phyloP scores from a whole-genome alignment of 306 rosid genomes.

The Rosa rugosa region DNA sequence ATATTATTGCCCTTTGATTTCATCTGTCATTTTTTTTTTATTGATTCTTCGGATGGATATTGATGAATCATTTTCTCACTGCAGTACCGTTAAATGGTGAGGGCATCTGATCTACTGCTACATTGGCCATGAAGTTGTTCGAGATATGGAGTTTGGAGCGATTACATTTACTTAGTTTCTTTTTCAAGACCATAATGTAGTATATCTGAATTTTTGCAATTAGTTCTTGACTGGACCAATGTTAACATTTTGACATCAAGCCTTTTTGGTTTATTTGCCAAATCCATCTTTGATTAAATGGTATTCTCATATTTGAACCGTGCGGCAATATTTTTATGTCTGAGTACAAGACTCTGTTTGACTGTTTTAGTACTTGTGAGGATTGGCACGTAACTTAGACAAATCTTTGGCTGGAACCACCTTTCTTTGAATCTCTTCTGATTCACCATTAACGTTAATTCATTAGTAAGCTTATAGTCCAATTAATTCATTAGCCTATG shows the following conservation, averaged over 20 bases:
- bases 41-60: neutral
- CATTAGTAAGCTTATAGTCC: no score
- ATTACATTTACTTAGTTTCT: neutral
- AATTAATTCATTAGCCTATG: no score
- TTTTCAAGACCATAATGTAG: conserved; percentile 5
- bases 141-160: conserved; percentile 16
- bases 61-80: neutral
- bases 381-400: neutral
- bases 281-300: neutral
- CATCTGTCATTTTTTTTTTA: no score
- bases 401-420: neutral
- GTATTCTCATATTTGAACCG: neutral
- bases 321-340: neutral
- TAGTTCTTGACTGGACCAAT: neutral
- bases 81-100: conserved; percentile 36
- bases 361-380: neutral
- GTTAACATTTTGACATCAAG: neutral
- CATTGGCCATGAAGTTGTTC: neutral
- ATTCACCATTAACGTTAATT: no score
- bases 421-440: no score
- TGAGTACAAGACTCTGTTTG: neutral
- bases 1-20: neutral
- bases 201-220: neutral
- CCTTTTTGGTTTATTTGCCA: neutral
- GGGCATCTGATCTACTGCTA: neutral